Evolutionary conservation across 1,284 basidiomycete species (phyloP), one percentile per base, ranked within the genome.

Genomic region (Ustilago bromivora): DNA sequence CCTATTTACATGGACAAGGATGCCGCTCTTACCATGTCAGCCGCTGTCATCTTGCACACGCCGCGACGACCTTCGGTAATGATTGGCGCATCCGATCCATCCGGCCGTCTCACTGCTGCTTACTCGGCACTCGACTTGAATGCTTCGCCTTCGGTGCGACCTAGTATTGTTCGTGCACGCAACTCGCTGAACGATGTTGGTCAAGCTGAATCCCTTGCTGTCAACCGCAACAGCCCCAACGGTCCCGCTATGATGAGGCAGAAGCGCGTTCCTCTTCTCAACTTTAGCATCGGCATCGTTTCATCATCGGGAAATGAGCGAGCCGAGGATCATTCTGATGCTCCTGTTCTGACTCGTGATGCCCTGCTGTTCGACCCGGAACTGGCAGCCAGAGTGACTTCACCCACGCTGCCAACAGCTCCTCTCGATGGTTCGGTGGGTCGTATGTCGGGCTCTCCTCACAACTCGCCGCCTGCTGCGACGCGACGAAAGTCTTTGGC

Each of bases 341-440:
- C 58, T 6, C 69, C 69, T 6, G 74, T 69, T 17, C 32, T 76
- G 38, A 72, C 74, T 47, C 66, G 70, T 6, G 70, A 76, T n/a
- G 74, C 74, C 9, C 54, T 76, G 54, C 69, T 72, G 15, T 76
- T 76, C 35, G 74, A 76, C 31, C 74, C 74, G 1, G 74, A 69
- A n/a, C 57, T 76, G 32, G 70, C 70, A n/a, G 61, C 64, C 1
- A 41, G 63, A 11, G 67, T 67, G 19, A 47, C 43, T 3, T 59
- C 64, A 28, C 57, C 68, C 6, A 49, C 64, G 2, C 41, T 31
- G 28, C 19, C 56, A 5, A 23, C 40, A 7, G 19, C 12, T 19
- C 43, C 49, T 38, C 17, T 53, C 32, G 57, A 63, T 7, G 56
- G 40, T 5, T 46, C 61, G 28, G 55, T 49, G 1, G 55, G 32